Base-by-base conservation (phyloP, 306 rosid species). In the Nissolia schottii region DNA sequence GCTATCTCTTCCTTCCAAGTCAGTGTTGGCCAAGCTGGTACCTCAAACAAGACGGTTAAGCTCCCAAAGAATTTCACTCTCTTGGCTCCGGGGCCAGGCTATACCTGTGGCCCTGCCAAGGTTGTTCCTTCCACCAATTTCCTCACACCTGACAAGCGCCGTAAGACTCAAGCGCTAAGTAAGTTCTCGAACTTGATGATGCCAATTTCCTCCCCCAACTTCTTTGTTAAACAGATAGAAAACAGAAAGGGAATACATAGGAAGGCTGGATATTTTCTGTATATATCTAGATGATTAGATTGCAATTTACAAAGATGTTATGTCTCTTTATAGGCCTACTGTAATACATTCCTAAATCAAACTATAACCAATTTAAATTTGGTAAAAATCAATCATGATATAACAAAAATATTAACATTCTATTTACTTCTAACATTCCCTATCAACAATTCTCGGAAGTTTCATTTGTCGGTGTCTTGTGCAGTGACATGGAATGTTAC, bases 401-500 rank as follows among this genome's bases (percentile, higher is more conserved):
- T n/a, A n/a, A n/a, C n/a, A n/a, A n/a, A n/a, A n/a, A n/a, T n/a
- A n/a, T n/a, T n/a, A n/a, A n/a, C n/a, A n/a, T n/a, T n/a, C n/a
- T n/a, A n/a, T n/a, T n/a, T n/a, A n/a, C n/a, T n/a, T n/a, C n/a
- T n/a, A n/a, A n/a, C n/a, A n/a, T 14, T 69, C n/a, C 23, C 8
- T 64, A 50, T 27, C 27, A 75, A 31, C n/a, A 28, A 45, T 50
- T 53, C 46, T 63, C 1, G 16, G 6, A 19, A 37, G 45, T 70
- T 48, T 60, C 34, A 15, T 59, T 56, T 51, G 32, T 25, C 49
- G 40, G 7, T 51, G 9, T 70, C 41, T 48, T 31, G 58, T 83
- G 80, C 89, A 94, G 98, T 94, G 98, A 91, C 98, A 55, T 91
- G 98, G 98, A 94, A 94, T 37, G 98, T 91, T 74, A 91, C 97